Base-by-base conservation (phyloP, 1,284 basidiomycete genomes). In the Cryptococcus wingfieldii region DNA sequence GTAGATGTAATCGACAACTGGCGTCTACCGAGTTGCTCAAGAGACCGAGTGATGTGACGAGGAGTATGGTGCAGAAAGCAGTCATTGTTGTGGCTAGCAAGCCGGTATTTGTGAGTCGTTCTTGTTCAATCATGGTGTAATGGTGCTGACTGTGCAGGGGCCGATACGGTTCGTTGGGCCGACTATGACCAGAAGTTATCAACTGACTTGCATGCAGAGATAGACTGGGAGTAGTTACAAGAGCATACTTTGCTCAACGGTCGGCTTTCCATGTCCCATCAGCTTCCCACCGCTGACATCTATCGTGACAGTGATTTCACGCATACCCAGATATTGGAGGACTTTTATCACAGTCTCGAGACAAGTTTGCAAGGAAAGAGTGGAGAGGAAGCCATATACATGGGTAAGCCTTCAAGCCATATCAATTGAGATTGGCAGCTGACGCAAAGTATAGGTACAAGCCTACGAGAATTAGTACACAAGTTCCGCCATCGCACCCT, bases 31-130 rank as follows among this genome's bases (percentile, higher is more conserved):
- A 86, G 19, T 81, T 99, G n/a, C 79, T 92, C 5, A 85, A 87
- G 53, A 89, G 89, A 67, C 84, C 86, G 27, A 81, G 84, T 14
- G 92, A 97, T 67, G 91, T 98, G 9, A 98, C 95, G 6, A 84
- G 95, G 18, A 92, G 89, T 28, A 98, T 88, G 14, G 95, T 99
- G 0, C 95, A 99, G 75, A 99, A 98, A 73, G 95, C 96, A 0
- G 89, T 99, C 4, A 90, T 98, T 0, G 89, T 98, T 2, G 80
- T 98, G 38, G 93, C 91, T 2, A 87, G 86, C 5, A 90, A 90
- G 67, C 90, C 90, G 0, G 83, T 93, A 1, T 95, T 94, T 71
- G 90, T 74, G 50, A 61, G 72, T 63, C 23, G 12, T n/a, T 44
- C 27, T 42, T 19, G 46, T 3, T 4, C 23, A 6, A 18, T 16